Evolutionary conservation across 2,329 filamentous ascomycete genomes (phyloP), one percentile per base, ranked within the genome.

Genomic region (Aspergillus sp.): DNA sequence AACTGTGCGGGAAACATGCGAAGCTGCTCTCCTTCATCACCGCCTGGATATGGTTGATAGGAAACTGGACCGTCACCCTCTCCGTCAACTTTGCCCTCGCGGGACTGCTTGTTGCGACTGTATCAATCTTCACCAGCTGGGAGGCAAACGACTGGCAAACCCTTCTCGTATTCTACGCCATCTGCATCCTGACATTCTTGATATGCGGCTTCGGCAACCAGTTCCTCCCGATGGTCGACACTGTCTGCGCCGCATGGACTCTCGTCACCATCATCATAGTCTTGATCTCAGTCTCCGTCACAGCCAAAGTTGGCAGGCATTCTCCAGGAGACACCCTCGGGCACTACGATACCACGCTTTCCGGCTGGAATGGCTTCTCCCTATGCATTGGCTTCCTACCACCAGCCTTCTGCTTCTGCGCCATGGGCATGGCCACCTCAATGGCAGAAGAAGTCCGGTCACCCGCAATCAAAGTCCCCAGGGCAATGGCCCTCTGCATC

Each of bases 101-200:
- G 1, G 82, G 79, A 1, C 45, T 40, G 14, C 44, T 54, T 35
- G 79, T 79, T 3, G 82, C 79, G 0, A 79, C 78, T 0, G 69
- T 84, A 4, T 77, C 79, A 3, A 79, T 86, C 63, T 86, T 81
- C 53, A 80, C 82, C 0, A 77, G 81, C 57, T 85, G 81, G 68
- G 74, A 68, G 0, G 74, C 82, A 46, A 80, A 79, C 44, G 70
- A 78, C 27, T 91, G 88, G 79, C 88, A 91, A 71, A 78, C 89
- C 17, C 85, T 89, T 57, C 77, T 91, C 21, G 85, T 90, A 62
- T 91, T 91, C 75, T 82, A 90, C 64, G 87, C 77, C 49, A 80
- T 91, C 62, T 90, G 86, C 19, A 65, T 91, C 1, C 64, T 86
- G 19, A 86, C 84, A 60, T 85, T 90, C 62, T 67, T 83, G 46